Evolutionary conservation across 2,329 filamentous ascomycete species (phyloP).

Genomic region (Talaromyces sp.): DNA sequence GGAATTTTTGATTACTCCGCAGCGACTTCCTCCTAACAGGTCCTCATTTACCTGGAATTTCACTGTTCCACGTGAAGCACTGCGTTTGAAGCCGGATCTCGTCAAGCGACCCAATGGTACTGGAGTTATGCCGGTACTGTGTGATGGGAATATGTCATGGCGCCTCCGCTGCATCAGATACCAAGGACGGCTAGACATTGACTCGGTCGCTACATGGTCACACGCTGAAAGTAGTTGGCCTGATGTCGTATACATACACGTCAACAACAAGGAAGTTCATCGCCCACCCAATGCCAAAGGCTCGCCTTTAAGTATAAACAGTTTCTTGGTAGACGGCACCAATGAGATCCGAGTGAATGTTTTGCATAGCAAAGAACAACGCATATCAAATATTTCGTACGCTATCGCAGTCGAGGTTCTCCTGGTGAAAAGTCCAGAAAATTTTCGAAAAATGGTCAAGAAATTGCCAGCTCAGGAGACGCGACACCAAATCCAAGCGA

Average conservation of each 20-base stretch:
- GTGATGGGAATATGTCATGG: conserved; percentile 59
- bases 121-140: conserved; percentile 34
- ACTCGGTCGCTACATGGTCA: conserved; percentile 59
- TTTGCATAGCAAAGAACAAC: conserved; percentile 42
- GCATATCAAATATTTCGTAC: conserved; percentile 42
- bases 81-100: conserved; percentile 35
- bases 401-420: conserved; percentile 70
- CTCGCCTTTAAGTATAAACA: conserved; percentile 70
- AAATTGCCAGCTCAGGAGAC: conserved; percentile 52
- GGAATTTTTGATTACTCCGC: conserved; percentile 33
- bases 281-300: conserved; percentile 41
- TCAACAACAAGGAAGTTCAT: conserved; percentile 63
- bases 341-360: conserved; percentile 62
- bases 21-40: conserved; percentile 28
- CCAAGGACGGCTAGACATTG: conserved; percentile 28
- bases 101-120: conserved; percentile 21
- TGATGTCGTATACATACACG: conserved; percentile 62
- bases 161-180: conserved; percentile 67
- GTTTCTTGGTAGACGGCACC: conserved; percentile 58
- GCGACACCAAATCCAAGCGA: conserved; percentile 56
- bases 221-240: conserved; percentile 69
- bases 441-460: conserved; percentile 41
- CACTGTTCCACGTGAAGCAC: conserved; percentile 31
- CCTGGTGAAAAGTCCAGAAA: conserved; percentile 49
- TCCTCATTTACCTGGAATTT: conserved; percentile 38